Evolutionary conservation across 2,329 filamentous ascomycete genomes (phyloP), one percentile per base, ranked within the genome.

Genomic region (Kalmusia sp.): DNA sequence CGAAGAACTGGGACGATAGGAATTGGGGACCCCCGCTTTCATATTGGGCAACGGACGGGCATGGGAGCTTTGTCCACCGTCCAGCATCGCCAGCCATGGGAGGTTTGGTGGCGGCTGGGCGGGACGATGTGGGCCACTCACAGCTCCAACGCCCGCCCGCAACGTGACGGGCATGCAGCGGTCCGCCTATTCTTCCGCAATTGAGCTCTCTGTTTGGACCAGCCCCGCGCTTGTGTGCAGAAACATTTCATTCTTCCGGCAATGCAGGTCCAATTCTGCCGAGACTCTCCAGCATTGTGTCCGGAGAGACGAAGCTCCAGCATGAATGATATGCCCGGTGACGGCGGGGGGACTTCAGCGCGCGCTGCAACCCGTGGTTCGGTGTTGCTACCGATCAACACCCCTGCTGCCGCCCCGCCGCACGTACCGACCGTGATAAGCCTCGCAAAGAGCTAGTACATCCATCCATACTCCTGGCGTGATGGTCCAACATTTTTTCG

Each of bases 81-180:
- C 17, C 12, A 34, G 17, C 7, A 6, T 33, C 41, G 4, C 9
- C 21, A 28, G 27, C 27, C 27, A 28, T 6, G 27, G 27, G 44
- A 47, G 14, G 44, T n/a, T 35, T 47, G 33, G 33, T 30, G 44
- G 44, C 44, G 44, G 31, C 24, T 37, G 44, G 31, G 22, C 27
- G 43, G 14, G 22, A 19, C 22, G n/a, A 21, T 22, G 31, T n/a
- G 44, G 33, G 44, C 44, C 44, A 47, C 19, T 47, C 31, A 47
- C 25, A 28, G 44, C 41, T 6, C 9, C 30, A 14, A 8, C 30
- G 17, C 22, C 19, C 6, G 12, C 41, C 19, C 21, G 41, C 15
- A 19, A 34, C 24, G 44, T 38, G 33, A 38, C 8, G 44, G 22
- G 4, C 22, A n/a, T 46, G 43, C 43, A 46, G 43, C 43, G 43